Conservation (phyloP, 2,329 filamentous ascomycete genomes). For the Trichophyton equinum region DNA sequence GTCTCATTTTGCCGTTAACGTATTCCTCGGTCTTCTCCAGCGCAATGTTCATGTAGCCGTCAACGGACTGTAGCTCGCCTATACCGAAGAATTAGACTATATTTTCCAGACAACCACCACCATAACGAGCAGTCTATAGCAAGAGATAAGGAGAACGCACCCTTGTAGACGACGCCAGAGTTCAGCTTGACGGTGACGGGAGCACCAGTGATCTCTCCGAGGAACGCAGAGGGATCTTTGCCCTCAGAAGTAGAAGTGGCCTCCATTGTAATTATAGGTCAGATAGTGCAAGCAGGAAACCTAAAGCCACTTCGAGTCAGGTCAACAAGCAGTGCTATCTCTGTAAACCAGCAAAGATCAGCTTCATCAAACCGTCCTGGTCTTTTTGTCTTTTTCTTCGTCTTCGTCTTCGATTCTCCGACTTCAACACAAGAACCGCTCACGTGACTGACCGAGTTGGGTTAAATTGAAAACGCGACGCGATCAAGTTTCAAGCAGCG, state of each 20-base stretch:
- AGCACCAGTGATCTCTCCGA: conserved; percentile 87
- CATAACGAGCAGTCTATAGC: neutral
- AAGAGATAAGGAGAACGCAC: conserved; percentile 33
- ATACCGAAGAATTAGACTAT: conserved; percentile 1
- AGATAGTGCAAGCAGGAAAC: neutral
- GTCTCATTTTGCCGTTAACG: conserved; percentile 68
- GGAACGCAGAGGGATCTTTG: conserved; percentile 85
- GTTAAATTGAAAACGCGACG: conserved; percentile 4
- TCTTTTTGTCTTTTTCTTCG: neutral
- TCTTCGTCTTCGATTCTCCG: neutral
- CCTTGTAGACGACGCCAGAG: conserved; percentile 97
- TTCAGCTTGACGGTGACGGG: conserved; percentile 95
- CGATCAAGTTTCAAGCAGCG: neutral
- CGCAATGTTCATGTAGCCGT: conserved; percentile 99
- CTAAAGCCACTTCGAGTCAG: neutral
- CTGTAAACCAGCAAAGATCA: neutral
- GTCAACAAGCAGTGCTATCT: neutral
- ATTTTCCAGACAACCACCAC: neutral
- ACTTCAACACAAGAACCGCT: neutral
- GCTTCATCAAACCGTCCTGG: neutral
- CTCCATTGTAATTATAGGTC: conserved; percentile 53
- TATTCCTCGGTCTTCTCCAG: conserved; percentile 91
- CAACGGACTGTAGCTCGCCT: conserved; percentile 94
- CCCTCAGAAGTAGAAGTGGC: conserved; percentile 59
- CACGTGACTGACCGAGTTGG: neutral